These are phyloP conservation scores for Acacia crassicarpa DNA, from an alignment of 306 rosid species.

Conservation along the genomic window DNA sequence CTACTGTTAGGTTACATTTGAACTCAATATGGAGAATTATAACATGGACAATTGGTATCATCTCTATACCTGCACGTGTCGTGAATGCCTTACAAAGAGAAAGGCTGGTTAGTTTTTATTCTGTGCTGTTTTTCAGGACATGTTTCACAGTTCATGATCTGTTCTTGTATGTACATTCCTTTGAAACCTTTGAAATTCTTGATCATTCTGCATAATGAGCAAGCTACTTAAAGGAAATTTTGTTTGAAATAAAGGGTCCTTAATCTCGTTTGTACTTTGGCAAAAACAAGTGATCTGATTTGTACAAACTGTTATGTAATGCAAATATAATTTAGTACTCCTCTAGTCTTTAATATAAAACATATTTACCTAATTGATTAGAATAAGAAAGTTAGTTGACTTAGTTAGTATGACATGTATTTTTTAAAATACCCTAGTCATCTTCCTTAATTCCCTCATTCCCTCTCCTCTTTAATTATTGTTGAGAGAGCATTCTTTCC, in stretches of 20 bases:
- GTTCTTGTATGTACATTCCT: neutral
- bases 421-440: too few species aligned
- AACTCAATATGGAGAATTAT: constrained; percentile 46
- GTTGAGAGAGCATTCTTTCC: too few species aligned
- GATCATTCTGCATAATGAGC: neutral
- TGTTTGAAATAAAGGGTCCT: neutral
- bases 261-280: neutral
- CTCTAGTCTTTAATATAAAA: too few species aligned
- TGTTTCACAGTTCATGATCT: neutral
- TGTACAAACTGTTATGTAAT: neutral
- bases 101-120: constrained; percentile 56
- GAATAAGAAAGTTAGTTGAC: too few species aligned
- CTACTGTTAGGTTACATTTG: constrained; percentile 45
- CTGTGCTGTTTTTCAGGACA: neutral
- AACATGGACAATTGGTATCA: constrained; percentile 54
- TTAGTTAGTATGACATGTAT: too few species aligned
- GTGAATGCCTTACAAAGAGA: constrained; percentile 60
- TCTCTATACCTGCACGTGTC: constrained; percentile 63
- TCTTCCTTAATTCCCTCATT: too few species aligned
- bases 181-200: neutral
- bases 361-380: too few species aligned
- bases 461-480: too few species aligned
- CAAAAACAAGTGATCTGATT: too few species aligned
- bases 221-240: neutral
- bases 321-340: neutral